A percentile compares a stretch with the other conserved stretches of the same genome.
Conservation (phyloP, 495 filamentous ascomycete species). For the Podospora anserina region DNA sequence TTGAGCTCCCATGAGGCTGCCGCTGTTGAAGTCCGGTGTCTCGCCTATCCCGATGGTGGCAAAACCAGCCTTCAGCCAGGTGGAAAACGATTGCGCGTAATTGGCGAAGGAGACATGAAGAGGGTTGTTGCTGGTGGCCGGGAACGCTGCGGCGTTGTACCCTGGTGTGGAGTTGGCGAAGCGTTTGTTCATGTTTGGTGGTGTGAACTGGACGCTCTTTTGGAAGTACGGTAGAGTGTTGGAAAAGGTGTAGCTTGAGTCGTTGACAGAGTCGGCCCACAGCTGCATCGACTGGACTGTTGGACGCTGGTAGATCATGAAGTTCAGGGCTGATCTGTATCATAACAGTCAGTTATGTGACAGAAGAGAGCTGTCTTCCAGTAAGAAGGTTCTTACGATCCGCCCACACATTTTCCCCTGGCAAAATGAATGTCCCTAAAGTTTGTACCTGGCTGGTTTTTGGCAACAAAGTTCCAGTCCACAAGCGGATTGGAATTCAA, state of each 20-base stretch:
- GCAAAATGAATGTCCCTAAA: conserved; percentile 7
- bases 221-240: conserved; percentile 4
- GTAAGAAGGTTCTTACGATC: conserved; percentile 3
- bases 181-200: conserved; percentile 6
- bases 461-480: conserved; percentile 9
- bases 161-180: conserved; percentile 8
- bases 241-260: conserved; percentile 7
- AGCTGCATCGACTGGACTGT: conserved; percentile 3
- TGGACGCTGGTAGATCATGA: conserved; percentile 9
- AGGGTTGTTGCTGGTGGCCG: conserved; percentile 11
- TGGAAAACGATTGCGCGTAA: conserved; percentile 17
- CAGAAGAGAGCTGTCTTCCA: neutral
- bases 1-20: conserved; percentile 40
- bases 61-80: conserved; percentile 22
- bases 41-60: conserved; percentile 38
- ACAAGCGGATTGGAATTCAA: conserved; percentile 6
- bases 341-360: neutral
- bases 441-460: conserved; percentile 12
- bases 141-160: conserved; percentile 15
- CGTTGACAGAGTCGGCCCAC: neutral
- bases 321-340: conserved; percentile 3
- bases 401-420: conserved; percentile 9
- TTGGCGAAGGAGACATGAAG: conserved; percentile 20
- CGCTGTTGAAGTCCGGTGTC: conserved; percentile 40
- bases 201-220: conserved; percentile 8